Base-by-base conservation (phyloP, 2,329 filamentous ascomycete genomes). In the Calonectria fujianensis region DNA sequence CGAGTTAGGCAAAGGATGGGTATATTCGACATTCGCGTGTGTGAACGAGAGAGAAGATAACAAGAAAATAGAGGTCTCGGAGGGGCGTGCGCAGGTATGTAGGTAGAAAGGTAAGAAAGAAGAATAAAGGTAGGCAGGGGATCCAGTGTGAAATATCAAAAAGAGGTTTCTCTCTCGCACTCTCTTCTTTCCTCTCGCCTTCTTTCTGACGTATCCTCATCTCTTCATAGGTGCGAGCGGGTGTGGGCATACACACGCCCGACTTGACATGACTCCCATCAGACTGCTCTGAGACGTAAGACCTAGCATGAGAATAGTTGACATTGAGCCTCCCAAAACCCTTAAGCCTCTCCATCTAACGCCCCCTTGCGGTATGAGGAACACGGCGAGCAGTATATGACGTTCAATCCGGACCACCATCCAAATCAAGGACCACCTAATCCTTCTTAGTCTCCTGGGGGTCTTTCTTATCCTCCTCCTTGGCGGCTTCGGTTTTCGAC, bases 361-460 rank as follows among this genome's bases (percentile, higher is more conserved):
- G 54, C 59, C 72, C 68, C 72, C 57, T 54, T 65, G 69, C 66
- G 70, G 74, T 74, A 70, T 74, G 74, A 79, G 73, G 79, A 80
- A 79, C 72, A 74, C 70, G 70, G 73, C 75, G 64, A 75, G 73
- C 68, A 74, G 74, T 72, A 77, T 74, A 72, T 59, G 70, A 75
- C 61, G 69, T 75, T 74, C 76, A 75, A 75, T 73, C 71, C 74
- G 63, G 74, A 74, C 63, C 69, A 76, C 72, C 72, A 59, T 74
- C 73, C 74, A 68, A 69, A 67, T 69, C 70, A 73, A 84, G 65
- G 74, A 82, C 74, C 79, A 79, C 83, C 83, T 85, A 85, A 76
- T 84, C 85, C 83, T 85, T 82, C 80, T 84, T 85, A 74, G 69
- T 82, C 76, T 83, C 83, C 77, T 80, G 78, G 41, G 78, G 32